Percentiles rank a stretch among this genome's conserved stretches.
These are phyloP conservation scores for Penicillium nordicum DNA, from an alignment of 2,329 filamentous ascomycete species.

Conservation along the genomic window DNA sequence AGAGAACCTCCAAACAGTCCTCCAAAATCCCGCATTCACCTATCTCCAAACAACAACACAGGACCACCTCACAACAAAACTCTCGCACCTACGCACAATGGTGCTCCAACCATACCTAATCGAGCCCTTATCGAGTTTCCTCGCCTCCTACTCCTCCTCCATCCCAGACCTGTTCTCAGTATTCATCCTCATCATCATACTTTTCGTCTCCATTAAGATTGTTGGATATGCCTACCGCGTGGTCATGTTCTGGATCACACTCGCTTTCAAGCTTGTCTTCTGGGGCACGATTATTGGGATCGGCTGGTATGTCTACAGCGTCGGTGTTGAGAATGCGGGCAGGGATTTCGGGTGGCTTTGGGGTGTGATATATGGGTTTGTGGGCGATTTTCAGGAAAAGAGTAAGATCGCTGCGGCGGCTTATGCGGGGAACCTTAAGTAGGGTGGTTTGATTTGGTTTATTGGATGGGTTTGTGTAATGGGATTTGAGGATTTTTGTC, in stretches of 20 bases:
- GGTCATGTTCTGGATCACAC: conserved; percentile 71
- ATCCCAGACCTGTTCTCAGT: conserved; percentile 38
- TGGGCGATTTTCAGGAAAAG: conserved; percentile 51
- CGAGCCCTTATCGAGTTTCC: conserved; percentile 34
- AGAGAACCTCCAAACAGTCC: conserved; percentile 24
- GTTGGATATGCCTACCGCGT: conserved; percentile 67
- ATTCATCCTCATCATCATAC: conserved; percentile 53
- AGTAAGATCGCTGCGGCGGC: conserved; percentile 37
- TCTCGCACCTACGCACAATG: conserved; percentile 26
- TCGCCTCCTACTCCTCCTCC: conserved; percentile 28
- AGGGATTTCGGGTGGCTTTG: conserved; percentile 51
- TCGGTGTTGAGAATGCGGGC: conserved; percentile 34
- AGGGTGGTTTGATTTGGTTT: conserved; percentile 24
- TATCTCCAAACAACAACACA: conserved; percentile 20
- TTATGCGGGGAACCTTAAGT: conserved; percentile 52
- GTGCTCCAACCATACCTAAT: conserved; percentile 53
- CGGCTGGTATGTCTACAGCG: conserved; percentile 53
- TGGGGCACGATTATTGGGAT: conserved; percentile 59
- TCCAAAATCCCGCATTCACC: conserved; percentile 16
- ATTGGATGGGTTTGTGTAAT: neutral
- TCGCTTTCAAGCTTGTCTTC: conserved; percentile 61
- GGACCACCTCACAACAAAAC: conserved; percentile 19
- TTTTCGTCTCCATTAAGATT: conserved; percentile 64
- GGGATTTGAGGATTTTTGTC: neutral
- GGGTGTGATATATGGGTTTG: conserved; percentile 63